phyloP scores from a whole-genome alignment of 305 asterid species.

The Fraxinus floribunda region DNA sequence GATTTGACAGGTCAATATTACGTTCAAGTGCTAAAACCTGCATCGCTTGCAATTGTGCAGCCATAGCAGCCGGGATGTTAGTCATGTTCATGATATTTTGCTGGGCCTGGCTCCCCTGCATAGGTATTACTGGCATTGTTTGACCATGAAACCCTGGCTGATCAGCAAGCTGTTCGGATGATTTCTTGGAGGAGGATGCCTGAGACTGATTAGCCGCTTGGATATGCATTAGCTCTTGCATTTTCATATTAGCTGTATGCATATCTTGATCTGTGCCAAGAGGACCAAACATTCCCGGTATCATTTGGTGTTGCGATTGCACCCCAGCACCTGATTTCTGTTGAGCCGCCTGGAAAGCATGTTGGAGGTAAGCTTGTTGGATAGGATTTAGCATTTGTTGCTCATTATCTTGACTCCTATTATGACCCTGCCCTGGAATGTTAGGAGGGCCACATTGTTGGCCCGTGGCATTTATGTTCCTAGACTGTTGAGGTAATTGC shows the following conservation, averaged over 20 bases:
- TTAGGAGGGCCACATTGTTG: conserved; percentile 74
- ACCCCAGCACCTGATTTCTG: conserved; percentile 70
- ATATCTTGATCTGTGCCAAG: conserved; percentile 73
- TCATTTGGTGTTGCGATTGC: conserved; percentile 80
- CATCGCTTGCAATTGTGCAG: conserved; percentile 90
- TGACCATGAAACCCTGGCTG: conserved; percentile 64
- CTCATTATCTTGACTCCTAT: conserved; percentile 77
- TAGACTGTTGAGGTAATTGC: conserved; percentile 77
- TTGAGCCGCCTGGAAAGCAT: conserved; percentile 70
- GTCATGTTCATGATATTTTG: conserved; percentile 61
- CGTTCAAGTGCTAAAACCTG: conserved; percentile 92
- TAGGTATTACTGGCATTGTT: conserved; percentile 42
- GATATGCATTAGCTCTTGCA: conserved; percentile 63
- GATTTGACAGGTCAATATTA: conserved; percentile 84
- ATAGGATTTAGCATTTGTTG: conserved; percentile 70
- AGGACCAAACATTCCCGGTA: conserved; percentile 65
- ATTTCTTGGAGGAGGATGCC: conserved; percentile 67
- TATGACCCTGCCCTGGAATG: conserved; percentile 64
- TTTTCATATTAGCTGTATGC: conserved; percentile 60
- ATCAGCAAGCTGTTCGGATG: conserved; percentile 48
- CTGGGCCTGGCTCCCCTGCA: conserved; percentile 60
- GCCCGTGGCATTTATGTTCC: conserved; percentile 66
- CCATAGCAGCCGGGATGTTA: conserved; percentile 64
- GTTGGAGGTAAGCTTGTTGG: conserved; percentile 88
- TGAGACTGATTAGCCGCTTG: conserved; percentile 69